Base-by-base conservation (phyloP, 345 rosid genomes). In the Stellera chamaejasme region DNA sequence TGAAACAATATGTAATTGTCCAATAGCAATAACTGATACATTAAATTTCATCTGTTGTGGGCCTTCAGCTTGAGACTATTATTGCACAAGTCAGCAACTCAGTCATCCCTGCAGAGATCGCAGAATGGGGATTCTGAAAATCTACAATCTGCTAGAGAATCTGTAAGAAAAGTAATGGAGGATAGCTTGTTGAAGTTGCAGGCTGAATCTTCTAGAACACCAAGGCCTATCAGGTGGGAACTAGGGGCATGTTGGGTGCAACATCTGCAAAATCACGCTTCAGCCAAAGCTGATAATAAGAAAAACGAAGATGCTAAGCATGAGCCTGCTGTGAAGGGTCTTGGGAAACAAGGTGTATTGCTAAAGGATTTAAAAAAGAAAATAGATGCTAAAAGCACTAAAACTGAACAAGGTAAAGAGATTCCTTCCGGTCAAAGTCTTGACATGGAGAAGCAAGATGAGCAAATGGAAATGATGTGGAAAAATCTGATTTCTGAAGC, bases 231-330 rank as follows among this genome's bases (percentile, higher is more conserved):
- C 63, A 82, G 98, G 75, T 92, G 98, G 97, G 98, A 89, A 66
- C 71, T 89, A 43, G 97, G 98, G 65, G 87, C 97, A 27, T 89
- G 94, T 67, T 92, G 94, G 98, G 82, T 86, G 69, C 97, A 92
- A 63, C 97, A 89, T 78, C 70, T 92, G 72, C 96, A 84, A 77
- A 89, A 79, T 80, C 85, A 84, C 74, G 87, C 87, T 75, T 78
- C 93, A 10, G 91, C 83, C 64, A 88, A 84, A 79, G 76, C 62
- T 42, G 96, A 93, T 49, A 59, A 82, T 11, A 82, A 82, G 76
- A 81, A 74, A 68, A 66, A 73, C 56, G 96, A 86, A 81, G 88
- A 82, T 69, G 64, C 69, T 27, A 93, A 84, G 81, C 79, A 75
- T 54, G 91, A 87, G 68, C 81, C 92, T 52, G 79, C 88, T 54